A percentile compares a stretch with the other conserved stretches of the same genome.
Conservation (phyloP, 1,284 basidiomycete species). For the Cutaneotrichosporon sp. region DNA sequence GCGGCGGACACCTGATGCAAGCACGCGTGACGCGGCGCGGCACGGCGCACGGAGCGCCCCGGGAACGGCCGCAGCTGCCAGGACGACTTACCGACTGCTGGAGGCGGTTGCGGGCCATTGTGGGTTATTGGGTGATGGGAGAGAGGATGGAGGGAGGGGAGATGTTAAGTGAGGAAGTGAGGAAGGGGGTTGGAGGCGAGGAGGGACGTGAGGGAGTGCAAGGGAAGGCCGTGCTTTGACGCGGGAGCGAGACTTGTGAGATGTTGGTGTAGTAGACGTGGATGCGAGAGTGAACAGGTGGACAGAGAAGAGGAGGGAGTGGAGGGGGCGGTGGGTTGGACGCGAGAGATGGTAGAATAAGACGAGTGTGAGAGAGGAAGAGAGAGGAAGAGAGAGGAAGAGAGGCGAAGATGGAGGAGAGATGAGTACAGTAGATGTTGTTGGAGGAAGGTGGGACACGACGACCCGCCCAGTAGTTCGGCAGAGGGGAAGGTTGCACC, state of each 20-base stretch:
- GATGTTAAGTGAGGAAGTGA: not conserved
- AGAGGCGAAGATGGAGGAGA: slow-evolving; percentile 2
- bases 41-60: not conserved
- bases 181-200: not conserved
- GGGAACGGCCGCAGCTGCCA: not conserved
- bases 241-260: not conserved
- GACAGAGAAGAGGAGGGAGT: not conserved
- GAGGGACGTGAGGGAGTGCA: not conserved
- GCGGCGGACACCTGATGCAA: not conserved
- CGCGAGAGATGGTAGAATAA: too few relatives aligned
- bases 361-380: too few relatives aligned
- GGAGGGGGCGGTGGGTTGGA: not conserved
- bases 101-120: slow-evolving; percentile 28
- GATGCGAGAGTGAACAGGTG: not conserved
- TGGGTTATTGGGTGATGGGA: not conserved
- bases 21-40: not conserved
- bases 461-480: too few relatives aligned
- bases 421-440: not conserved
- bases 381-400: not conserved
- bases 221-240: not conserved
- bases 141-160: slow-evolving; percentile 3
- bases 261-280: not conserved
- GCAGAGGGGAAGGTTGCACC: too few relatives aligned
- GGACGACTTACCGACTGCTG: slow-evolving; percentile 20
- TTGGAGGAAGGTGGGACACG: not conserved